Evolutionary conservation across 441 rosid species (phyloP).

Genomic region (Arabidopsis lyrata): DNA sequence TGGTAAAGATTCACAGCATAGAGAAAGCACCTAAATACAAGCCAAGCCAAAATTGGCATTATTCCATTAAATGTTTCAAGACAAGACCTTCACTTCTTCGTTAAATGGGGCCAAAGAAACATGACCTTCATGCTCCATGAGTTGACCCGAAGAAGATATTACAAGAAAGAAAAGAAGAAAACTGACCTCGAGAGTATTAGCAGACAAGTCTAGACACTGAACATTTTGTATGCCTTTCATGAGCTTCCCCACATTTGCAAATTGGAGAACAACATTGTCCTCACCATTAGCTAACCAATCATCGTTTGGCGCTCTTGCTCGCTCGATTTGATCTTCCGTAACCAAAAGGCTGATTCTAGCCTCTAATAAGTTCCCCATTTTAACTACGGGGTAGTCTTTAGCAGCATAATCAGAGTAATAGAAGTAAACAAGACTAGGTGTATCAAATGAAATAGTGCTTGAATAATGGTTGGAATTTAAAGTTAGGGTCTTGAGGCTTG

Average conservation of each 20-base stretch:
- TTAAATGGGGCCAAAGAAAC: background rate
- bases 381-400: constrained; percentile 16
- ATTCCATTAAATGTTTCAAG: background rate
- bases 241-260: background rate
- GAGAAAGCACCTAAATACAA: constrained; percentile 1
- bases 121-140: background rate
- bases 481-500: background rate
- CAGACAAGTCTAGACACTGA: background rate
- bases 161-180: background rate
- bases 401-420: background rate
- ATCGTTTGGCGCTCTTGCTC: background rate
- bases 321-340: background rate
- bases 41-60: background rate
- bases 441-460: constrained; percentile 17
- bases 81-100: background rate
- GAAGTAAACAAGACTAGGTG: constrained; percentile 24
- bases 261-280: no score
- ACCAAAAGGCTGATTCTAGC: background rate
- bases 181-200: background rate
- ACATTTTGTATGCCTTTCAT: background rate
- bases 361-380: background rate
- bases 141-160: background rate
- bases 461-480: background rate
- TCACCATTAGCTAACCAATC: background rate
- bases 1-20: background rate